Base-by-base conservation (phyloP, 179 eudicot species). In the Beta lomatogona region DNA sequence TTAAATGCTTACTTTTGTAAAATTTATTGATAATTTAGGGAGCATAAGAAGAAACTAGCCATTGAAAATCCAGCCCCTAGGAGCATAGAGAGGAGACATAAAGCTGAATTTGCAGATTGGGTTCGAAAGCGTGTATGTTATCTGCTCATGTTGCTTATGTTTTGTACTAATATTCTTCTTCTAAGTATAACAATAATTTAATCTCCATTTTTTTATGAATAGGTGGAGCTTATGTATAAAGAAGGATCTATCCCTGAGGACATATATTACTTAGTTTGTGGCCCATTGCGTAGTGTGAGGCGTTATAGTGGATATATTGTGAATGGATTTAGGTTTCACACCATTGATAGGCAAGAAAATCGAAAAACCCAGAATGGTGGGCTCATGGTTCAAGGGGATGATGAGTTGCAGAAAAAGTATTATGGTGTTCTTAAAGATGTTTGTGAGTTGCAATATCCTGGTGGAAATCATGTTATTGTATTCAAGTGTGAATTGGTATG, bases 261-360 rank as follows among this genome's bases (percentile, higher is more conserved):
- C 5, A 13, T 57, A 15, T 57, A 57, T 57, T 13, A 57, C 19
- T 15, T 57, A 15, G 60, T 57, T 57, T 57, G 65, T 60, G 65
- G 65, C 18, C 65, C 65, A 13, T 21, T n/a, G n/a, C 25, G 65
- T 6, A n/a, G 0, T 60, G 65, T 60, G 25, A 19, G 65, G 28
- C 65, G 28, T 66, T 66, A 66, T 66, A 66, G 46, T 14, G 71
- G 71, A 4, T 66, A 66, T 18, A 66, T 66, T 66, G 71, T 66
- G 19, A 66, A 66, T 14, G 19, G 71, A 4, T 66, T 11, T 36
- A 28, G 71, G 45, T 13, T 66, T 31, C 71, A 66, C 9, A 66
- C 71, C 15, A 9, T 66, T 66, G 48, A 66, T 66, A 13, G 71
- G 11, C 46, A 28, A 66, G 9, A 66, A 66, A 66, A 25, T 66